A percentile compares a stretch with the other conserved stretches of the same genome.
phyloP scores from a whole-genome alignment of 2,329 filamentous ascomycete genomes.

The Aaosphaeria arxii region DNA sequence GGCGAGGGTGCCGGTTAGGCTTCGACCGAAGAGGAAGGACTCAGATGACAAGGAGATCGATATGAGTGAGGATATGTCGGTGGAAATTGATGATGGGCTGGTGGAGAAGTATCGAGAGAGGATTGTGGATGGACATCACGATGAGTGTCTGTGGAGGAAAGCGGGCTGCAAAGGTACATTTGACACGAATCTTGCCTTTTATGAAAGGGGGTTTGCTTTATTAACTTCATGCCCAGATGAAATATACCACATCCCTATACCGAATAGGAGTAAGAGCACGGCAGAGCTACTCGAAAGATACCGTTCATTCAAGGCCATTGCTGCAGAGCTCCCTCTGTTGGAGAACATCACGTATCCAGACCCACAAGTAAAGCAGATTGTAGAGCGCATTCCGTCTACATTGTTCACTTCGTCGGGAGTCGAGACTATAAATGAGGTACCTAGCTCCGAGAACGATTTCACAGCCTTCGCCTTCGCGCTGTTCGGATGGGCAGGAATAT shows the following conservation, averaged over 20 bases:
- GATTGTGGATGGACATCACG: conserved; percentile 71
- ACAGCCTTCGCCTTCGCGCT: conserved; percentile 37
- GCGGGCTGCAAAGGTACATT: conserved; percentile 77
- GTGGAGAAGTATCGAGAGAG: conserved; percentile 73
- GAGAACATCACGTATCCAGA: conserved; percentile 33
- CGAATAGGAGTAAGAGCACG: conserved; percentile 33
- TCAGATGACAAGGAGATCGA: conserved; percentile 46
- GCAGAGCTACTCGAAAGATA: conserved; percentile 40
- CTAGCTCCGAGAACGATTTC: conserved; percentile 16
- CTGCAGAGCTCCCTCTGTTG: conserved; percentile 28
- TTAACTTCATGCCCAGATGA: conserved; percentile 46
- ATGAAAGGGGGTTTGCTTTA: not conserved
- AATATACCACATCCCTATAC: conserved; percentile 58
- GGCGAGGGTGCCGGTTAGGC: conserved; percentile 77
- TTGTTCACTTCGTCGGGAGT: conserved; percentile 20
- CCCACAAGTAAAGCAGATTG: conserved; percentile 20
- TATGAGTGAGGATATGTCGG: conserved; percentile 46
- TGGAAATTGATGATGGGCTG: conserved; percentile 58
- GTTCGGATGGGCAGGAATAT: conserved; percentile 53
- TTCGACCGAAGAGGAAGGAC: conserved; percentile 55
- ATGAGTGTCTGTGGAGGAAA: conserved; percentile 82
- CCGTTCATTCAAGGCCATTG: conserved; percentile 34
- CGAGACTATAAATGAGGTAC: conserved; percentile 9
- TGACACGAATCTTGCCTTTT: not conserved
- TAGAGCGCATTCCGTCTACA: conserved; percentile 18